Conservation (phyloP, 345 rosid species). For the Anacardium occidentale region DNA sequence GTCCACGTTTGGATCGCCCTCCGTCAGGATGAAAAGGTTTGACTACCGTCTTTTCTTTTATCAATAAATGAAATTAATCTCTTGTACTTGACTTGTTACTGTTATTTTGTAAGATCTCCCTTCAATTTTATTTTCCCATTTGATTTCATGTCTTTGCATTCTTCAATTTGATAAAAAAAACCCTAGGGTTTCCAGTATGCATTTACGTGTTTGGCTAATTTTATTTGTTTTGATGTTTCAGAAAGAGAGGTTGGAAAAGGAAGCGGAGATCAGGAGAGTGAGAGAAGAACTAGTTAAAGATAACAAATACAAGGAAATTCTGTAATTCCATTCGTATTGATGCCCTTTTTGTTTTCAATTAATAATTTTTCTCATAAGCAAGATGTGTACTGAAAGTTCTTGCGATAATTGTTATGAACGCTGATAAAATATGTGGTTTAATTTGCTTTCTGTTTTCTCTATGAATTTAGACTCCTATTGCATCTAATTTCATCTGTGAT, state of each 20-base stretch:
- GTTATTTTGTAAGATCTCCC: not conserved
- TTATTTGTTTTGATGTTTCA: slow-evolving; percentile 17
- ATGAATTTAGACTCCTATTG: not conserved
- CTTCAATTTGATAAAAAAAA: slow-evolving; percentile 25
- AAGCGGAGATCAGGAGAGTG: slow-evolving; percentile 54
- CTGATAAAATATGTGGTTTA: slow-evolving; percentile 11
- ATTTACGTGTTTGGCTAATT: not conserved
- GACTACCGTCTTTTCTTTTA: not conserved
- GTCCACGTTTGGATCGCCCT: slow-evolving; percentile 96
- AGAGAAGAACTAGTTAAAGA: slow-evolving; percentile 52
- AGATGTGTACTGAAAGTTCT: slow-evolving; percentile 1
- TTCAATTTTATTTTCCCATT: not conserved
- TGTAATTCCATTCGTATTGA: slow-evolving; percentile 8
- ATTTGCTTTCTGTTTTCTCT: not conserved
- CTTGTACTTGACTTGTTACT: not conserved
- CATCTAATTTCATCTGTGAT: not conserved
- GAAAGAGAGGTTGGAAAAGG: slow-evolving; percentile 62
- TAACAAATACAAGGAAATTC: slow-evolving; percentile 44
- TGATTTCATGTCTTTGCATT: not conserved
- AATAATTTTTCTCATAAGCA: slow-evolving; percentile 10
- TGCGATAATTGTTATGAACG: slow-evolving; percentile 14
- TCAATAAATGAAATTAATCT: not conserved
- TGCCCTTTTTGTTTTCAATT: not conserved
- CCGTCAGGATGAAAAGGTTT: slow-evolving; percentile 64
- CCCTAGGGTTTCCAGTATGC: slow-evolving; percentile 23